phyloP scores from a whole-genome alignment of 2,329 filamentous ascomycete genomes.

The Colletotrichum eremochloae region DNA sequence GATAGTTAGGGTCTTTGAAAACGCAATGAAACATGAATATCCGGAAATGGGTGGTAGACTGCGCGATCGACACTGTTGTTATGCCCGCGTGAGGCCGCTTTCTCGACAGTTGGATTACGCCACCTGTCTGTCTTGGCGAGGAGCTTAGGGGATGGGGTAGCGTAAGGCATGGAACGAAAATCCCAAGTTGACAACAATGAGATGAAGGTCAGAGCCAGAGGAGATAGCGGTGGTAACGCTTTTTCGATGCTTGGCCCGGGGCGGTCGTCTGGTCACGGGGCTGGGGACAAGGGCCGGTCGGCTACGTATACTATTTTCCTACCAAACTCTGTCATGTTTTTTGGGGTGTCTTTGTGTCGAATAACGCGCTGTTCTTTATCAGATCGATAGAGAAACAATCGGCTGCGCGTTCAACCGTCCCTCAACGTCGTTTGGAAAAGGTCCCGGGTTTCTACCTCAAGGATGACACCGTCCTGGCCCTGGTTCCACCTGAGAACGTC shows the following conservation, averaged over 20 bases:
- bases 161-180: not conserved
- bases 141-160: not conserved
- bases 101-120: not conserved
- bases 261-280: too few relatives aligned
- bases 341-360: too few relatives aligned
- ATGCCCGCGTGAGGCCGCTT: not conserved
- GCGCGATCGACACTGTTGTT: not conserved
- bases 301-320: not conserved
- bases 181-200: not conserved
- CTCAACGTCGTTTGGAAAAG: slow-evolving; percentile 52
- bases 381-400: not conserved
- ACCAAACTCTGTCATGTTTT: too few relatives aligned
- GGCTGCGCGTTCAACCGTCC: slow-evolving; percentile 32
- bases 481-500: not conserved
- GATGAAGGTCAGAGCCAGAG: not conserved
- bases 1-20: slow-evolving; percentile 26
- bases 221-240: too few relatives aligned
- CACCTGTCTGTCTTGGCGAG: not conserved
- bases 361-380: not conserved
- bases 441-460: slow-evolving; percentile 38
- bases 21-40: not conserved
- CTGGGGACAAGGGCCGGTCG: not conserved
- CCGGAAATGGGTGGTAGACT: not conserved
- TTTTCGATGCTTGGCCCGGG: not conserved
- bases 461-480: not conserved